Conservation (phyloP, 1,284 basidiomycete species). For the Phellopilus nigrolimitatus region DNA sequence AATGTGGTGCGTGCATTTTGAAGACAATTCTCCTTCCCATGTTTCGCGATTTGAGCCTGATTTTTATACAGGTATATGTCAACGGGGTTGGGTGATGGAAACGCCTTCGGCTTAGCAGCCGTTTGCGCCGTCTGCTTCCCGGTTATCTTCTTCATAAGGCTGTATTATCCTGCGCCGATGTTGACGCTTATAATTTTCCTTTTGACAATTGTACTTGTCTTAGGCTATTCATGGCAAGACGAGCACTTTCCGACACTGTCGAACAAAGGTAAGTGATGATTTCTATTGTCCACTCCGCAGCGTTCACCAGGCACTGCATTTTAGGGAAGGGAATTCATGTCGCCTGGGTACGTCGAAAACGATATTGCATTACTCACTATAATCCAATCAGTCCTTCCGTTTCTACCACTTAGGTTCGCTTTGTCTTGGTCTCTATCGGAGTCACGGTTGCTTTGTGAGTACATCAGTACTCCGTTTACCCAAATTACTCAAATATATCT, state of each 20-base stretch:
- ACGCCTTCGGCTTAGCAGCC: slow-evolving; percentile 70
- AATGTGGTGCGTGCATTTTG: slow-evolving; percentile 50
- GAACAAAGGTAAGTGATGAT: slow-evolving; percentile 40
- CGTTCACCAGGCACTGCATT: background rate
- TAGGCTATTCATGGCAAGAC: slow-evolving; percentile 73
- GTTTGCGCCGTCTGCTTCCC: slow-evolving; percentile 69
- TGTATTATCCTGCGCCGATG: slow-evolving; percentile 73
- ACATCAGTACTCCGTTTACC: background rate
- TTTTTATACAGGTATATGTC: slow-evolving; percentile 63
- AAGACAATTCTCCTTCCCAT: slow-evolving; percentile 16
- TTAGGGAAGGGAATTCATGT: slow-evolving; percentile 44
- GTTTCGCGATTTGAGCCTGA: background rate
- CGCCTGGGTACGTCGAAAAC: slow-evolving; percentile 50
- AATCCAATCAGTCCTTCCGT: slow-evolving; percentile 6
- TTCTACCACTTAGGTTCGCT: slow-evolving; percentile 43
- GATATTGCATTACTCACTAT: background rate
- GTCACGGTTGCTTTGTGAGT: slow-evolving; percentile 61
- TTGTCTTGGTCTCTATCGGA: slow-evolving; percentile 56
- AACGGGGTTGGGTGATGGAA: slow-evolving; percentile 59
- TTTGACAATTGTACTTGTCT: slow-evolving; percentile 63
- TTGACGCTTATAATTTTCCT: slow-evolving; percentile 73
- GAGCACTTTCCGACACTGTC: slow-evolving; percentile 39
- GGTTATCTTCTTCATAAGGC: slow-evolving; percentile 58
- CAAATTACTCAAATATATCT: background rate
- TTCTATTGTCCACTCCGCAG: too few relatives aligned